Evolutionary conservation across 805 yeast genomes (phyloP).

Genomic region (Kuraishia cidri): DNA sequence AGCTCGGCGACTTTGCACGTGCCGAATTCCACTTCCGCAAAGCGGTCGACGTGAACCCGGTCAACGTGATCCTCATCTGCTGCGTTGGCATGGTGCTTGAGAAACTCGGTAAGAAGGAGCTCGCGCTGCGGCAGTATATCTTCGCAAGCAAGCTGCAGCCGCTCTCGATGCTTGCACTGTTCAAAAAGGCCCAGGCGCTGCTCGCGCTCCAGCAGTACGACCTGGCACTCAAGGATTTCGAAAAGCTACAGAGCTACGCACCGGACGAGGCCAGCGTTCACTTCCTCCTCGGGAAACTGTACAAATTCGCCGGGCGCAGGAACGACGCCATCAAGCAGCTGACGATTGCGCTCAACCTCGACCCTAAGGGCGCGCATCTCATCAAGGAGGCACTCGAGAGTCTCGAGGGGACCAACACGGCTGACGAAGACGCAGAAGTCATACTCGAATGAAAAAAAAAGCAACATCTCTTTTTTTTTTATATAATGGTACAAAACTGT

Average conservation of each 20-base stretch:
- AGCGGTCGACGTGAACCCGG: conserved; percentile 85
- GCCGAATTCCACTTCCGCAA: conserved; percentile 85
- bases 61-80: conserved; percentile 80
- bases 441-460: conserved; percentile 2
- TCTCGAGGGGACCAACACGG: conserved; percentile 9
- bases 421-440: conserved; percentile 3
- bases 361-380: conserved; percentile 85
- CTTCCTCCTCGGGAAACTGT: conserved; percentile 78
- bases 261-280: conserved; percentile 96
- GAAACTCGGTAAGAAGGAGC: conserved; percentile 53
- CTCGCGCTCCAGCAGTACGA: conserved; percentile 63
- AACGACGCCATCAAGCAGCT: conserved; percentile 77
- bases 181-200: conserved; percentile 79
- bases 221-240: conserved; percentile 69
- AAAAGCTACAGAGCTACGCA: conserved; percentile 61
- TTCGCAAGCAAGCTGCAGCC: conserved; percentile 83
- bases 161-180: conserved; percentile 73
- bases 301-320: conserved; percentile 65
- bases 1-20: conserved; percentile 72
- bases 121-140: conserved; percentile 76
- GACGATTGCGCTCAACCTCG: conserved; percentile 82
- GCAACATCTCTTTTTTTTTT: not conserved
- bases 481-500: not conserved
- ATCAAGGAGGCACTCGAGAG: conserved; percentile 78
- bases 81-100: conserved; percentile 93